Evolutionary conservation across 2,329 filamentous ascomycete genomes (phyloP).

Genomic region (Bertia moriformis): DNA sequence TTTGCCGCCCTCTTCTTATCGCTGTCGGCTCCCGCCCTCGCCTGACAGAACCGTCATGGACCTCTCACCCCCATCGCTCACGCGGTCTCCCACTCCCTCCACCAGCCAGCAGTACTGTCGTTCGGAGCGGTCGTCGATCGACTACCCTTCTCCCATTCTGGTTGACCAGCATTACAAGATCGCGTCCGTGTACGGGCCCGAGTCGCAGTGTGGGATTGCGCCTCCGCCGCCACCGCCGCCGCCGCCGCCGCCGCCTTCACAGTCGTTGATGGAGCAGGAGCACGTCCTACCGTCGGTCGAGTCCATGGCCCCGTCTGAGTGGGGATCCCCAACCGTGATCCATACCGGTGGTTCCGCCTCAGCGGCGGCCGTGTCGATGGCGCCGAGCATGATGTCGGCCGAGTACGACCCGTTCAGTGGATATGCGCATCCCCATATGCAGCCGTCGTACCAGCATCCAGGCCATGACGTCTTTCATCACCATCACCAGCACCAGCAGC

Average conservation of each 20-base stretch:
- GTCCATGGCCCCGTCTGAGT: constrained; percentile 25
- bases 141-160: constrained; percentile 29
- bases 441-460: constrained; percentile 26
- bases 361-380: constrained; percentile 14
- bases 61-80: constrained; percentile 30
- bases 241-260: too few relatives aligned
- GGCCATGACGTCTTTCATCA: constrained; percentile 13
- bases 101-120: constrained; percentile 28
- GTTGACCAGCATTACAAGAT: constrained; percentile 25
- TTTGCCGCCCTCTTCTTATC: neutral
- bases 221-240: too few relatives aligned
- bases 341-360: constrained; percentile 23
- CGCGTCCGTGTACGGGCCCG: constrained; percentile 21
- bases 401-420: constrained; percentile 35
- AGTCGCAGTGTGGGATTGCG: constrained; percentile 21
- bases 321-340: constrained; percentile 23
- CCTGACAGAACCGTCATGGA: constrained; percentile 34
- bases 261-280: constrained; percentile 16
- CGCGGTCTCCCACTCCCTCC: constrained; percentile 25
- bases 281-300: constrained; percentile 21
- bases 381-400: constrained; percentile 28
- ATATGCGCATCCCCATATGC: constrained; percentile 26
- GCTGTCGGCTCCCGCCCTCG: constrained; percentile 14
- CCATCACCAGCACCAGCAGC: neutral
- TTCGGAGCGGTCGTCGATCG: constrained; percentile 21